These are phyloP conservation scores for Amanita pallidorosea DNA, from an alignment of 768 basidiomycete species.

Conservation along the genomic window DNA sequence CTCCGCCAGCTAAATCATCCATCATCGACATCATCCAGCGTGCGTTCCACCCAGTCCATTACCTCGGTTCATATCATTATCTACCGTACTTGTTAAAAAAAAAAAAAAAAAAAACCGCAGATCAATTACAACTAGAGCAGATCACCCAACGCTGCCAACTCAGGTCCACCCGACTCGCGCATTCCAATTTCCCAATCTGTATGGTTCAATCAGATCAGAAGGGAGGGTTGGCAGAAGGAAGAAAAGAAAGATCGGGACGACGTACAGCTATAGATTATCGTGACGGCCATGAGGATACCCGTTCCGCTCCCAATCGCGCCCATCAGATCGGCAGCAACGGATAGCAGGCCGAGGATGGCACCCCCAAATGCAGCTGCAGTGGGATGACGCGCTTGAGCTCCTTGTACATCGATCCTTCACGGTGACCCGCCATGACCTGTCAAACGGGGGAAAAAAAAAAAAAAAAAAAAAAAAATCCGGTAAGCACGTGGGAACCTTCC, in stretches of 20 bases:
- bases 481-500: background rate
- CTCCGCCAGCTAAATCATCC: too few species aligned
- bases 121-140: slow-evolving; percentile 34
- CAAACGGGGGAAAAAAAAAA: too few species aligned
- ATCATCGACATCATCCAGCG: too few species aligned
- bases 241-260: slow-evolving; percentile 11
- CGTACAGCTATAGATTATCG: slow-evolving; percentile 91
- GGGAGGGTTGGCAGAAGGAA: background rate
- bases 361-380: slow-evolving; percentile 97
- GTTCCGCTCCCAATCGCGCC: slow-evolving; percentile 95
- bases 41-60: too few species aligned
- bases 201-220: background rate
- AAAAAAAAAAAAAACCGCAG: too few species aligned
- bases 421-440: slow-evolving; percentile 78
- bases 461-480: slow-evolving; percentile 5
- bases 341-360: slow-evolving; percentile 87
- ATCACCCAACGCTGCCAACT: slow-evolving; percentile 74
- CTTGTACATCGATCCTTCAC: slow-evolving; percentile 98
- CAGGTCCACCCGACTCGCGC: slow-evolving; percentile 76
- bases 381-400: slow-evolving; percentile 94
- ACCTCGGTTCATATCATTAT: too few species aligned
- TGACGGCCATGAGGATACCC: slow-evolving; percentile 95
- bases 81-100: too few species aligned
- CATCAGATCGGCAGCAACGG: slow-evolving; percentile 87
- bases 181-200: slow-evolving; percentile 94